Evolutionary conservation across 306 rosid species (phyloP).

Genomic region (Vigna mungo): DNA sequence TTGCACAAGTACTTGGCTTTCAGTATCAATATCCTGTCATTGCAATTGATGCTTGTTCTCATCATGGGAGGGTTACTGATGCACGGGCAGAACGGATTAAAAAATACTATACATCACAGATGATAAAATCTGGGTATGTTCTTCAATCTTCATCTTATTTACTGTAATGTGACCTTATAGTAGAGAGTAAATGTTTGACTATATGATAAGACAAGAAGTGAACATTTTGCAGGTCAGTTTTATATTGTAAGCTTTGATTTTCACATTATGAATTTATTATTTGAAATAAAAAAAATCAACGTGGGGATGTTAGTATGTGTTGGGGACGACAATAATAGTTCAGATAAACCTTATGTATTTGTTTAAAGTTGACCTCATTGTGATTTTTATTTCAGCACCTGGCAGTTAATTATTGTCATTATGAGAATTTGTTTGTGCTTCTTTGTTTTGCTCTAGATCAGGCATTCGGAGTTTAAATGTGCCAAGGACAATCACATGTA

Average conservation of each 20-base stretch:
- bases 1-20: conserved; percentile 89
- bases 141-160: conserved; percentile 23
- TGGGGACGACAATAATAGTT: conserved; percentile 18
- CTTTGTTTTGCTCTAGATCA: conserved; percentile 62
- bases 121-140: conserved; percentile 76
- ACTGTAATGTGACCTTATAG: conserved; percentile 26
- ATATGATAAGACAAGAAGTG: conserved; percentile 27
- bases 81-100: conserved; percentile 79
- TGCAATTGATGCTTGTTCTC: conserved; percentile 93
- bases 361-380: conserved; percentile 34
- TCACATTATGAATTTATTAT: conserved; percentile 16
- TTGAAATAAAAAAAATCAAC: conserved; percentile 17
- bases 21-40: conserved; percentile 79
- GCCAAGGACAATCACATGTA: conserved; percentile 85
- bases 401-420: not conserved
- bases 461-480: conserved; percentile 62
- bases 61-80: conserved; percentile 83
- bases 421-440: conserved; percentile 33
- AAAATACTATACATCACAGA: conserved; percentile 73
- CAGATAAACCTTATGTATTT: conserved; percentile 27
- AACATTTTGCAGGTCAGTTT: conserved; percentile 32
- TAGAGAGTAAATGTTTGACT: conserved; percentile 16
- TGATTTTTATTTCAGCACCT: conserved; percentile 14
- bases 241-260: conserved; percentile 10
- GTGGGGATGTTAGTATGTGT: conserved; percentile 6